Conservation (phyloP, 2,329 filamentous ascomycete species). For the Pyrenophora teres region DNA sequence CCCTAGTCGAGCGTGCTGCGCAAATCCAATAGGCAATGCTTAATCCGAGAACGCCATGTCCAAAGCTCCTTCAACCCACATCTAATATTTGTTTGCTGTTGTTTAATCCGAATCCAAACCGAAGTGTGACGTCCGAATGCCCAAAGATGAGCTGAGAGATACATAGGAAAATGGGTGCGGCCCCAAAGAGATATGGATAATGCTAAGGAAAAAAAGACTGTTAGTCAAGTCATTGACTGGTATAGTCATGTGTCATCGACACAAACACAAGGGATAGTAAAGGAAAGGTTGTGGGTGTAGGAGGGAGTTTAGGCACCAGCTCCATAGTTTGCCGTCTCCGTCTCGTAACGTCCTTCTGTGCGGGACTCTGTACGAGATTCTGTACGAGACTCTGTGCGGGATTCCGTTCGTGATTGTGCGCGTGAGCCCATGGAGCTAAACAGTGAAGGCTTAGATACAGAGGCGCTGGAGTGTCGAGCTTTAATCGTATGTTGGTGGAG, state of each 20-base stretch:
- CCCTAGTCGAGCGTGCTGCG: conserved; percentile 33
- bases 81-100: conserved; percentile 21
- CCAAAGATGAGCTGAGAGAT: conserved; percentile 33
- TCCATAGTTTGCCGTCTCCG: conserved; percentile 33
- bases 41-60: conserved; percentile 33
- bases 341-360: conserved; percentile 30
- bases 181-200: conserved; percentile 18
- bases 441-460: conserved; percentile 34
- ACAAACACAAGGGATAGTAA: conserved; percentile 4
- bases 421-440: conserved; percentile 43
- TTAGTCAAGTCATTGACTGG: conserved; percentile 39
- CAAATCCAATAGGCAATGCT: conserved; percentile 24
- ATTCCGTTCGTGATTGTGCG: conserved; percentile 36
- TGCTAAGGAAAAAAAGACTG: conserved; percentile 38
- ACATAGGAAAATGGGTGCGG: conserved; percentile 40
- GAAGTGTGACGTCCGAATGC: conserved; percentile 33
- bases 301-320: conserved; percentile 33
- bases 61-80: conserved; percentile 20
- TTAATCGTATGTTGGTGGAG: conserved; percentile 44
- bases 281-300: conserved; percentile 16
- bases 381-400: conserved; percentile 23
- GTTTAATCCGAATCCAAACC: conserved; percentile 34
- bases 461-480: conserved; percentile 34
- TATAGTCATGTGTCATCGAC: conserved; percentile 7
- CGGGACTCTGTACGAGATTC: conserved; percentile 33